A percentile compares a stretch with the other conserved stretches of the same genome.
These are phyloP conservation scores for Albugo laibachii DNA, from an alignment of 352 stramenopile species.

Conservation along the genomic window DNA sequence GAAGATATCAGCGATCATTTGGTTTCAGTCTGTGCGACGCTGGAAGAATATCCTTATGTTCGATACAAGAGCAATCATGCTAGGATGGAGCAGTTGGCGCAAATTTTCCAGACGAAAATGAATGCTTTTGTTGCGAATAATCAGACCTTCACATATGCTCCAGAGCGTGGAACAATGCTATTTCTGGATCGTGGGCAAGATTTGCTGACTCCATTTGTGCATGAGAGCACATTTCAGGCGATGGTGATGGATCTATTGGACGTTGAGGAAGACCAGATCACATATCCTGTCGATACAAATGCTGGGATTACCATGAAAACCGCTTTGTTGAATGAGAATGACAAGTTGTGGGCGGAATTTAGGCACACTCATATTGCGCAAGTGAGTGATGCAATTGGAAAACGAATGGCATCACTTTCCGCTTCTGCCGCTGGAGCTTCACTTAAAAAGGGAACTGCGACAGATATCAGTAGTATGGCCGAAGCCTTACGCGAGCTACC, in stretches of 20 bases:
- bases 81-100: slow-evolving; percentile 76
- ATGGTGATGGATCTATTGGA: slow-evolving; percentile 92
- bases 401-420: slow-evolving; percentile 50
- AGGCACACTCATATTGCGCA: slow-evolving; percentile 90
- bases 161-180: slow-evolving; percentile 82
- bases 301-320: slow-evolving; percentile 63
- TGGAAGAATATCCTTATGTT: slow-evolving; percentile 96
- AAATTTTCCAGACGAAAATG: slow-evolving; percentile 88
- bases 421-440: slow-evolving; percentile 64
- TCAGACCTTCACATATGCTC: slow-evolving; percentile 77
- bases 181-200: slow-evolving; percentile 90
- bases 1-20: slow-evolving; percentile 77
- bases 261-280: slow-evolving; percentile 88
- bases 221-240: slow-evolving; percentile 95
- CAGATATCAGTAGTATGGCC: slow-evolving; percentile 84
- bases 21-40: slow-evolving; percentile 89
- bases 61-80: slow-evolving; percentile 71
- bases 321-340: slow-evolving; percentile 92
- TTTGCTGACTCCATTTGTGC: slow-evolving; percentile 88
- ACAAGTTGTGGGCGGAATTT: slow-evolving; percentile 93
- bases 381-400: slow-evolving; percentile 62
- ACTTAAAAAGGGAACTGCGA: slow-evolving; percentile 55
- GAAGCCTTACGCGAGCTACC: slow-evolving; percentile 83
- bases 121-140: slow-evolving; percentile 89
- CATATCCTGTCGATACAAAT: slow-evolving; percentile 77